Evolutionary conservation across 2,329 filamentous ascomycete genomes (phyloP).

Genomic region (Diaporthe batatas): DNA sequence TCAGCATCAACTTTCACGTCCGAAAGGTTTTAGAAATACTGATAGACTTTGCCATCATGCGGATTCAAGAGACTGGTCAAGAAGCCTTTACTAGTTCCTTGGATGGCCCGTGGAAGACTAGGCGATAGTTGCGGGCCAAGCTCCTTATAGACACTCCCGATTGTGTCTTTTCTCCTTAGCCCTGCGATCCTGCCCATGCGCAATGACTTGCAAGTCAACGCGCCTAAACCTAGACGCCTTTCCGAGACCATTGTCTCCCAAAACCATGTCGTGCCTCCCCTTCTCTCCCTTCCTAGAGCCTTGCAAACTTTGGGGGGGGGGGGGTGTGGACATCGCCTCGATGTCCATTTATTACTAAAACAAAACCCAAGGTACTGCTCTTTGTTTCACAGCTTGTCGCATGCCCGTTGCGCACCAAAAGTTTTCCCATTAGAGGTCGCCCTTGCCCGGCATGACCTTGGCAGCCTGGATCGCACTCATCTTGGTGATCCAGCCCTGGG

Average conservation of each 20-base stretch:
- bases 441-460: slow-evolving; percentile 79
- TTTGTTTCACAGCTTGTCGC: not conserved
- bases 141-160: not conserved
- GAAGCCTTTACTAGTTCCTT: not conserved
- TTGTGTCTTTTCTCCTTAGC: not conserved
- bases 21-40: not conserved
- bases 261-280: not conserved
- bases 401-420: not conserved
- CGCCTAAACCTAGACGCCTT: slow-evolving; percentile 15
- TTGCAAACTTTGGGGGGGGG: not conserved
- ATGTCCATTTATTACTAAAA: not conserved
- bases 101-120: not conserved
- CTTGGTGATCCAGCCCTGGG: slow-evolving; percentile 92
- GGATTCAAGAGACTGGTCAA: not conserved
- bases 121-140: not conserved
- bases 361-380: not conserved
- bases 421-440: slow-evolving; percentile 51
- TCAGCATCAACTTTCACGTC: no score
- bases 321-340: not conserved
- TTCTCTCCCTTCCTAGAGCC: slow-evolving; percentile 1
- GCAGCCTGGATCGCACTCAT: slow-evolving; percentile 97
- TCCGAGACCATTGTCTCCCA: slow-evolving; percentile 8
- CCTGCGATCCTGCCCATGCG: not conserved
- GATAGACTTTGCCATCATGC: not conserved
- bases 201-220: not conserved